A percentile compares a stretch with the other conserved stretches of the same genome.
These are phyloP conservation scores for Stachybotrys echinatus DNA, from an alignment of 2,329 filamentous ascomycete species.

Conservation along the genomic window DNA sequence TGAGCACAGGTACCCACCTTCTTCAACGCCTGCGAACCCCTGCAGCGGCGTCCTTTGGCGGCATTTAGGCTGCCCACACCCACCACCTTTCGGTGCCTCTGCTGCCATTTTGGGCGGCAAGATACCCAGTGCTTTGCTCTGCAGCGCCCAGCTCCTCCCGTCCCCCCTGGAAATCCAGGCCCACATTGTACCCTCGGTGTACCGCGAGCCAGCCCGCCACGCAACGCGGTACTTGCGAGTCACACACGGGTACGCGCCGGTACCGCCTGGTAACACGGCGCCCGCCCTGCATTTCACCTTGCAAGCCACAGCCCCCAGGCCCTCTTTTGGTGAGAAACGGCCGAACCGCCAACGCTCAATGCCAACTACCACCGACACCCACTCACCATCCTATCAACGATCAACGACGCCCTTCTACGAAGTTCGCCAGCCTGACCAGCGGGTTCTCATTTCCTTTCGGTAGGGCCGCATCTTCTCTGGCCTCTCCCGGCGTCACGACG, in stretches of 20 bases:
- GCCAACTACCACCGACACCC: not conserved
- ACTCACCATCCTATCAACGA: not conserved
- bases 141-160: not conserved
- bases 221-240: not conserved
- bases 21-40: not conserved
- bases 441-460: not conserved
- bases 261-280: not conserved
- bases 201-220: not conserved
- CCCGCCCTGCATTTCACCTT: not conserved
- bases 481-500: not conserved
- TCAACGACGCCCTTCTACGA: not conserved
- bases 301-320: not conserved
- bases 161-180: not conserved
- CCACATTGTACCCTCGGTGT: not conserved
- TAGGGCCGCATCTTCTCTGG: not conserved
- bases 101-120: not conserved
- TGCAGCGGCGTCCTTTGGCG: not conserved
- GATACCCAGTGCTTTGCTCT: not conserved
- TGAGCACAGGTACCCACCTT: not conserved
- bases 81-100: too few relatives aligned
- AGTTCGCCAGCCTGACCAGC: not conserved
- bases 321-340: not conserved
- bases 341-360: not conserved
- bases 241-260: not conserved
- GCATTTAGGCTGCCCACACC: not conserved